Percentiles rank a stretch among this genome's conserved stretches.
Conservation (phyloP, 1,139 yeast genomes). For the Taphrina pruni region DNA sequence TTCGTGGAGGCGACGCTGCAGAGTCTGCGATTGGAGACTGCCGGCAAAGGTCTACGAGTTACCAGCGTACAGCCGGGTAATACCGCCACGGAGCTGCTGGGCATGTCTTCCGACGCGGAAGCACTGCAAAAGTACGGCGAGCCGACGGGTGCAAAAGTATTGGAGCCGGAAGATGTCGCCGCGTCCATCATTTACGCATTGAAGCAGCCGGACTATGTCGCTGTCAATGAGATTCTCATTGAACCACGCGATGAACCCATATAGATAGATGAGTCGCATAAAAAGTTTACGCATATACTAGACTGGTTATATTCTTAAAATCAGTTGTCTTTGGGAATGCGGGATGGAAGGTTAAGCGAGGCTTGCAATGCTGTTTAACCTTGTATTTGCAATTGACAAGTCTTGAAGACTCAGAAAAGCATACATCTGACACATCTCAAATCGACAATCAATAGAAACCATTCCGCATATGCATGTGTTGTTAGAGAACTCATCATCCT, state of each 20-base stretch:
- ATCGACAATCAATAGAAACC: too few relatives aligned
- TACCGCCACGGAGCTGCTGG: slow-evolving; percentile 25
- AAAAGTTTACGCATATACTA: neutral
- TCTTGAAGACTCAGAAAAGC: too few relatives aligned
- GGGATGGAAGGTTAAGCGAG: too few relatives aligned
- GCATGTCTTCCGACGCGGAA: slow-evolving; percentile 24
- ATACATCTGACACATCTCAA: too few relatives aligned
- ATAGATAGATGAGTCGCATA: neutral
- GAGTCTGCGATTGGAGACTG: slow-evolving; percentile 27
- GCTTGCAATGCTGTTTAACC: too few relatives aligned
- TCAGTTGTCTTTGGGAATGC: too few relatives aligned
- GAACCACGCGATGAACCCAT: slow-evolving; percentile 28
- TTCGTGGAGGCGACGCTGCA: slow-evolving; percentile 28
- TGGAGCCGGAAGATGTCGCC: slow-evolving; percentile 28
- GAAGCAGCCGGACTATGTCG: slow-evolving; percentile 30
- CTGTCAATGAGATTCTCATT: slow-evolving; percentile 24
- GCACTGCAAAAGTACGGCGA: slow-evolving; percentile 28
- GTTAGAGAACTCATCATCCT: too few relatives aligned
- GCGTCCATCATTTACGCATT: slow-evolving; percentile 25
- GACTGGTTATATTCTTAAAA: too few relatives aligned
- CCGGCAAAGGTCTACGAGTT: slow-evolving; percentile 28
- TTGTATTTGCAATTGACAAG: too few relatives aligned
- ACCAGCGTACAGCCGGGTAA: slow-evolving; percentile 29
- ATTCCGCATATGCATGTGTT: too few relatives aligned
- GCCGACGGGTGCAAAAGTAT: slow-evolving; percentile 31